Conservation (phyloP, 768 basidiomycete species). For the Tubosaeta sp. region DNA sequence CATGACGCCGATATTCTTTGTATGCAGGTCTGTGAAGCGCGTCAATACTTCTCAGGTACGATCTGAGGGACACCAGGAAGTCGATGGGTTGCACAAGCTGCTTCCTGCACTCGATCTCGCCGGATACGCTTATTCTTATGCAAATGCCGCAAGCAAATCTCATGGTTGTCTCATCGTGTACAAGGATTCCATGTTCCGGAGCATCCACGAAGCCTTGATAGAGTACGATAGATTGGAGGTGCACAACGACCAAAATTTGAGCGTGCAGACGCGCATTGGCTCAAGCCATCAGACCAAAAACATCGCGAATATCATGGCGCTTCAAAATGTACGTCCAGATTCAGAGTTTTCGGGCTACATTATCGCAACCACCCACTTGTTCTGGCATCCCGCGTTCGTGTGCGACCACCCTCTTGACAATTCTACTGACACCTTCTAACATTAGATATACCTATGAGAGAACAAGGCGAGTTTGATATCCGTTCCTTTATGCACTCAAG, state of each 20-base stretch:
- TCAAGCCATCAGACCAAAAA: slow-evolving; percentile 73
- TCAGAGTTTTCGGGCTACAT: slow-evolving; percentile 50
- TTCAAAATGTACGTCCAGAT: slow-evolving; percentile 42
- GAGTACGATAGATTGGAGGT: slow-evolving; percentile 66
- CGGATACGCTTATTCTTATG: slow-evolving; percentile 62
- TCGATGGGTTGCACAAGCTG: slow-evolving; percentile 74
- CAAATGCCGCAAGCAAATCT: slow-evolving; percentile 67
- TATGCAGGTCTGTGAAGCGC: slow-evolving; percentile 58
- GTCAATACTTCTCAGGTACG: neutral
- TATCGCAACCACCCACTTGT: slow-evolving; percentile 87
- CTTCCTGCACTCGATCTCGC: slow-evolving; percentile 60
- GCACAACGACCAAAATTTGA: slow-evolving; percentile 34
- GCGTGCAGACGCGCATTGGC: slow-evolving; percentile 39
- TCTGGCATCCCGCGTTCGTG: slow-evolving; percentile 87
- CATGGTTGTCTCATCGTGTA: slow-evolving; percentile 87
- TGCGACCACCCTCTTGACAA: neutral
- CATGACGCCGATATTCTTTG: slow-evolving; percentile 80
- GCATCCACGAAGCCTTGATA: slow-evolving; percentile 45
- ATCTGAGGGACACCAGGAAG: slow-evolving; percentile 55
- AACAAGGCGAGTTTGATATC: slow-evolving; percentile 50
- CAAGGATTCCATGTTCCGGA: slow-evolving; percentile 47
- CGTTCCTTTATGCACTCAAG: neutral
- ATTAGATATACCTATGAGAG: slow-evolving; percentile 69
- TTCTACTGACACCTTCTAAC: neutral
- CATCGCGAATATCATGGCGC: slow-evolving; percentile 69